Percentiles rank a stretch among this genome's conserved stretches.
phyloP scores from a whole-genome alignment of 2,329 filamentous ascomycete genomes.

The Fusarium miscanthi region DNA sequence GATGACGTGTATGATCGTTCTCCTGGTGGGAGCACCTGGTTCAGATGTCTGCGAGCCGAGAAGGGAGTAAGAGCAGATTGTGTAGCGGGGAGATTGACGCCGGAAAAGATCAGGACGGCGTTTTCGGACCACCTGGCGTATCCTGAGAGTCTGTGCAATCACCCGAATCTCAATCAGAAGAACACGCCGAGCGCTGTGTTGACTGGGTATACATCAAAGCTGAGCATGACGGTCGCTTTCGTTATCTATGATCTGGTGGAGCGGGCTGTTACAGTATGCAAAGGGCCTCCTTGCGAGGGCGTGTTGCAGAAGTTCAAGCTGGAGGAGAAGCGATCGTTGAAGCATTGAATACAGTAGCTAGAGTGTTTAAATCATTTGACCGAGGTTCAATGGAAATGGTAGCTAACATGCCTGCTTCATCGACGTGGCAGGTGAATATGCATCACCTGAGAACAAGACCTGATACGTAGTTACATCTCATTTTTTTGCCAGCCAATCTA shows the following conservation, averaged over 20 bases:
- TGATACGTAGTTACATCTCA: too few relatives aligned
- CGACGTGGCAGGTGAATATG: rapidly evolving
- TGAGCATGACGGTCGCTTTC: background rate
- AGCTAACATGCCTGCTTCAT: background rate
- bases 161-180: background rate
- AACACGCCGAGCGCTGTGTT: background rate
- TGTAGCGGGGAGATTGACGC: background rate
- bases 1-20: background rate
- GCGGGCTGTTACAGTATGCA: background rate
- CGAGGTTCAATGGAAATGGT: rapidly evolving
- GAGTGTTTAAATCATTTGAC: rapidly evolving
- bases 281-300: background rate
- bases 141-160: background rate
- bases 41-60: background rate
- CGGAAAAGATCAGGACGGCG: background rate
- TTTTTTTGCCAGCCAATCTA: rapidly evolving
- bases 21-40: background rate
- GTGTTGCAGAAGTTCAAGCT: background rate
- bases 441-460: background rate
- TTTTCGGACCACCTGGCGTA: background rate
- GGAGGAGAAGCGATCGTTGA: rapidly evolving
- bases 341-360: background rate
- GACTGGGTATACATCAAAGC: background rate
- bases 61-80: background rate
- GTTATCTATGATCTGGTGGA: background rate